phyloP scores from a whole-genome alignment of 495 filamentous ascomycete genomes.

The Astrothelium subdiscretum region DNA sequence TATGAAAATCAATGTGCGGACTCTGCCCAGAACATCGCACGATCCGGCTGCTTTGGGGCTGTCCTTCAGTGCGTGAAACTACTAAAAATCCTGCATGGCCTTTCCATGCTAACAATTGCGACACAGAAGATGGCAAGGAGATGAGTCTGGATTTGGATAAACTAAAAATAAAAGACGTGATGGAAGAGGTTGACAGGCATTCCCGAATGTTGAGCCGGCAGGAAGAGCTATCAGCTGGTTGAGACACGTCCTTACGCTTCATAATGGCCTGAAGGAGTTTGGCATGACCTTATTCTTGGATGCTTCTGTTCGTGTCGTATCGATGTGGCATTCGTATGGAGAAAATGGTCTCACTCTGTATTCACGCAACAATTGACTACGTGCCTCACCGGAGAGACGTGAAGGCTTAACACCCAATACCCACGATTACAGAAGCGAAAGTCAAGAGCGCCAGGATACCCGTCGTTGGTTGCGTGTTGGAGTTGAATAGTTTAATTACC shows the following conservation, averaged over 20 bases:
- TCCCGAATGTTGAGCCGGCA: slow-evolving; percentile 67
- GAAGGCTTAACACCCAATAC: too few relatives aligned
- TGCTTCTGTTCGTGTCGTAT: neutral
- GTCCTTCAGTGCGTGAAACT: slow-evolving; percentile 64
- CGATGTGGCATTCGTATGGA: too few relatives aligned
- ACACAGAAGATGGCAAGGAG: slow-evolving; percentile 72
- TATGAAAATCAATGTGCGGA: slow-evolving; percentile 68
- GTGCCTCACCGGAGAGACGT: too few relatives aligned
- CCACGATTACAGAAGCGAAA: neutral
- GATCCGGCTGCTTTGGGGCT: slow-evolving; percentile 53
- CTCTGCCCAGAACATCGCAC: slow-evolving; percentile 53
- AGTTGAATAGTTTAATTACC: neutral
- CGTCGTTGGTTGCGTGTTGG: neutral
- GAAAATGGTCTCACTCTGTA: neutral
- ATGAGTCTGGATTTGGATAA: slow-evolving; percentile 58
- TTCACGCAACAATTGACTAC: neutral
- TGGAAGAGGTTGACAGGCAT: slow-evolving; percentile 84
- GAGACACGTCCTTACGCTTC: neutral
- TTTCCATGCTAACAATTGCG: neutral
- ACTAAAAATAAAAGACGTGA: slow-evolving; percentile 73
- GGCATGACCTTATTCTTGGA: neutral
- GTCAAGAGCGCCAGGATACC: neutral
- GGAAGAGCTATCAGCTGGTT: slow-evolving; percentile 46
- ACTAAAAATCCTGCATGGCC: neutral
- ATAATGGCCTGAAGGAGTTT: neutral